Conservation (phyloP, 192 early-diverging fungal genomes). For the Irineochytrium annulatum region DNA sequence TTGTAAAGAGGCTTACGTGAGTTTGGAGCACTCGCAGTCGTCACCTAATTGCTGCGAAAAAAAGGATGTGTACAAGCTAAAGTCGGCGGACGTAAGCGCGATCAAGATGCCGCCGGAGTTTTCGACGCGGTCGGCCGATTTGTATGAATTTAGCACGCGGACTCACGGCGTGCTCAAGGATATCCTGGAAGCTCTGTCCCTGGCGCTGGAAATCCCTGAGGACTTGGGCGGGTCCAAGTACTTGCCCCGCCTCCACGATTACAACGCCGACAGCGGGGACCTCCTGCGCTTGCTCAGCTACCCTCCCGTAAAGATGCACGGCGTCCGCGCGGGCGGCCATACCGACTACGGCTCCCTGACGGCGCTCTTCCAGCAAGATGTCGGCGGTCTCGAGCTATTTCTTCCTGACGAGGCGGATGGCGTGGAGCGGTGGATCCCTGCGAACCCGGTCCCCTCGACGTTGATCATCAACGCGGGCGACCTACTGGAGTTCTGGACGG, state of each 20-base stretch:
- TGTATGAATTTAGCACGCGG: neutral
- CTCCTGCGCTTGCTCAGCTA: constrained; percentile 62
- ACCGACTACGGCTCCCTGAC: constrained; percentile 70
- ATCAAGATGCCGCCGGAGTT: neutral
- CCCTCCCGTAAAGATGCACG: constrained; percentile 31
- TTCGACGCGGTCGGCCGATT: constrained; percentile 4
- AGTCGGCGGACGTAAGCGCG: neutral
- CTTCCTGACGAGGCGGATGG: constrained; percentile 12
- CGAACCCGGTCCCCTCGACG: constrained; percentile 49
- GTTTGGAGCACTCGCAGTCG: constrained; percentile 36
- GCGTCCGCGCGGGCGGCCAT: constrained; percentile 43
- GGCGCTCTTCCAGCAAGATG: constrained; percentile 62
- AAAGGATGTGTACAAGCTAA: constrained; percentile 29
- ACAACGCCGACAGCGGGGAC: constrained; percentile 39
- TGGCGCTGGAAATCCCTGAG: constrained; percentile 19
- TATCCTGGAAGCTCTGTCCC: neutral
- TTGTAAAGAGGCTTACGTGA: constrained; percentile 63
- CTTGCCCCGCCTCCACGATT: constrained; percentile 6
- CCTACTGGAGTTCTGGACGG: constrained; percentile 36
- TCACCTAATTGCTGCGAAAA: too few relatives aligned
- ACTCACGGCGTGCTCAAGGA: neutral
- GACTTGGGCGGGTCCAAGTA: constrained; percentile 20
- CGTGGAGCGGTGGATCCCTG: constrained; percentile 49
- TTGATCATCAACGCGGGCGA: constrained; percentile 49
- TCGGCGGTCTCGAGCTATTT: constrained; percentile 34